Conservation (phyloP, 2,329 filamentous ascomycete species). For the Venturia nashicola region DNA sequence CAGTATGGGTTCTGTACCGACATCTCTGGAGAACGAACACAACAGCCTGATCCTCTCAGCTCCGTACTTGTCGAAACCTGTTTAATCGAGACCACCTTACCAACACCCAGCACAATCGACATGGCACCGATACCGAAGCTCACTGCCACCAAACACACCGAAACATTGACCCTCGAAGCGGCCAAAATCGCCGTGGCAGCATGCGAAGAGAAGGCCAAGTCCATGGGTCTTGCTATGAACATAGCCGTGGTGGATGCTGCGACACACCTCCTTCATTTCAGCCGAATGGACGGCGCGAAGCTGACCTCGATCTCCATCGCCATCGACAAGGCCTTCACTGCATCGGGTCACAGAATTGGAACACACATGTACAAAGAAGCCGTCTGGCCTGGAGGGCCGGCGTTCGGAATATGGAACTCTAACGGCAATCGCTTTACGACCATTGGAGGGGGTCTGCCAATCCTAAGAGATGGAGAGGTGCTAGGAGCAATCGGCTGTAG, state of each 20-base stretch:
- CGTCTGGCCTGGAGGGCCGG: slow-evolving; percentile 40
- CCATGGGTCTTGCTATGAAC: slow-evolving; percentile 33
- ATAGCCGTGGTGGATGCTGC: slow-evolving; percentile 36
- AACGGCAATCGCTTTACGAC: slow-evolving; percentile 42
- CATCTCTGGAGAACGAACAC: background rate
- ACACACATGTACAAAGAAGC: slow-evolving; percentile 41
- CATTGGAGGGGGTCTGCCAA: slow-evolving; percentile 42
- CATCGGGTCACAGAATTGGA: slow-evolving; percentile 39
- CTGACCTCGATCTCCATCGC: slow-evolving; percentile 47
- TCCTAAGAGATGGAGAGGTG: slow-evolving; percentile 34
- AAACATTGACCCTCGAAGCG: slow-evolving; percentile 22
- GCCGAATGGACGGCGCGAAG: slow-evolving; percentile 36
- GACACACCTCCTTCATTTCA: slow-evolving; percentile 34
- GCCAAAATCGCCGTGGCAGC: slow-evolving; percentile 24
- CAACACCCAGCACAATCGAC: background rate
- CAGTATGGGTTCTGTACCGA: background rate
- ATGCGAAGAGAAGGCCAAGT: slow-evolving; percentile 23
- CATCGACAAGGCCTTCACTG: slow-evolving; percentile 50
- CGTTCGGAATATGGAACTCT: slow-evolving; percentile 38
- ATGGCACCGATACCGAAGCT: slow-evolving; percentile 1
- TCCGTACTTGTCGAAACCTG: background rate
- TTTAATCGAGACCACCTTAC: background rate
- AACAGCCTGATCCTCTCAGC: background rate
- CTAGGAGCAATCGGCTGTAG: slow-evolving; percentile 43
- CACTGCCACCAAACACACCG: background rate